Conservation (phyloP, 495 filamentous ascomycete genomes). For the Podospora comata region DNA sequence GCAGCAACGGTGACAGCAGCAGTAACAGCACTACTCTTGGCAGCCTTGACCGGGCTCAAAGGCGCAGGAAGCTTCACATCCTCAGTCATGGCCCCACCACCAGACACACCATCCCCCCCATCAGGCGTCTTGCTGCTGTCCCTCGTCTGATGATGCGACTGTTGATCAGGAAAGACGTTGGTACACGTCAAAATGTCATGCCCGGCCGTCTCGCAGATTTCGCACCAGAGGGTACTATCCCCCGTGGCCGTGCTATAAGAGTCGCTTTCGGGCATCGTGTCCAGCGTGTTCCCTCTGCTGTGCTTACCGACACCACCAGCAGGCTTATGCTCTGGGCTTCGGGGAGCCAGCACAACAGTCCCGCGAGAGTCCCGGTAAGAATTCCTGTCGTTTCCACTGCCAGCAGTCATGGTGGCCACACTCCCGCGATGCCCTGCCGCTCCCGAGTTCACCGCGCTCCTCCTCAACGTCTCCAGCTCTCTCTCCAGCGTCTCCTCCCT, state of each 20-base stretch:
- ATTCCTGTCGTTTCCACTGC: slow-evolving; percentile 47
- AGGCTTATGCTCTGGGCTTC: slow-evolving; percentile 38
- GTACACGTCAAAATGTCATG: slow-evolving; percentile 94
- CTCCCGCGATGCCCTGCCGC: slow-evolving; percentile 41
- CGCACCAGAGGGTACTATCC: slow-evolving; percentile 78
- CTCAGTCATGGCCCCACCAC: slow-evolving; percentile 25
- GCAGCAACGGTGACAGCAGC: slow-evolving; percentile 10
- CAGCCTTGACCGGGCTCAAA: slow-evolving; percentile 49
- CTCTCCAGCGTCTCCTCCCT: slow-evolving; percentile 90
- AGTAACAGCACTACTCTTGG: slow-evolving; percentile 16
- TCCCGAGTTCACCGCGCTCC: slow-evolving; percentile 26
- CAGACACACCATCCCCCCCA: slow-evolving; percentile 36
- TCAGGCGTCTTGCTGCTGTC: slow-evolving; percentile 46
- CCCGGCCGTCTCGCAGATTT: slow-evolving; percentile 90
- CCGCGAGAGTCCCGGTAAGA: slow-evolving; percentile 58
- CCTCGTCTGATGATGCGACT: slow-evolving; percentile 33
- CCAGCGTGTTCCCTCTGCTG: slow-evolving; percentile 47
- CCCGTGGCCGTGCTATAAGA: slow-evolving; percentile 69
- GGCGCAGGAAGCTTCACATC: slow-evolving; percentile 47
- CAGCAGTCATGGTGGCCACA: slow-evolving; percentile 48
- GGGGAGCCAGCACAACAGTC: slow-evolving; percentile 51
- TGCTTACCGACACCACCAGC: slow-evolving; percentile 33
- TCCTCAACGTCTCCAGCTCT: slow-evolving; percentile 68
- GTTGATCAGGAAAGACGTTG: slow-evolving; percentile 65
- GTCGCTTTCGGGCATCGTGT: slow-evolving; percentile 70